Percentiles rank a stretch among this genome's conserved stretches.
phyloP scores from a whole-genome alignment of 768 basidiomycete genomes.

The Kwoniella dejecticola region DNA sequence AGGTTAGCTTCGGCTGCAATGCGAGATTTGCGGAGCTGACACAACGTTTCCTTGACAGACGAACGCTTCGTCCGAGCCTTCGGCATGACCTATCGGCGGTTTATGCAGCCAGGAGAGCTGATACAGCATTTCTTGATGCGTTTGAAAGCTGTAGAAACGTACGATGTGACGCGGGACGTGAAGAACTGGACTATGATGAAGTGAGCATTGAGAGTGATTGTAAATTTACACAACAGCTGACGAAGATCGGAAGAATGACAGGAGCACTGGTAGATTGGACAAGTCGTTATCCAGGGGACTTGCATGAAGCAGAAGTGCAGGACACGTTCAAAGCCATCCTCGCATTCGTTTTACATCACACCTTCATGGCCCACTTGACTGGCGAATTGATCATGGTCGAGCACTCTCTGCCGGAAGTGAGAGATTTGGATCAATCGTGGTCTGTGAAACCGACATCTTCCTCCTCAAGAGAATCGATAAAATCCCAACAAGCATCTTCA shows the following conservation, averaged over 20 bases:
- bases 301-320: slow-evolving; percentile 26
- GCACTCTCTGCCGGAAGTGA: slow-evolving; percentile 23
- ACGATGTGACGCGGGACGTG: slow-evolving; percentile 33
- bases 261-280: slow-evolving; percentile 50
- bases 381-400: slow-evolving; percentile 46
- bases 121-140: slow-evolving; percentile 40
- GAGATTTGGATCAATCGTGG: slow-evolving; percentile 51
- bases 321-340: slow-evolving; percentile 34
- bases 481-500: not conserved
- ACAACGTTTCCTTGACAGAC: slow-evolving; percentile 20
- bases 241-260: slow-evolving; percentile 24
- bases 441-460: slow-evolving; percentile 16
- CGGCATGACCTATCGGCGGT: slow-evolving; percentile 50
- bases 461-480: not conserved
- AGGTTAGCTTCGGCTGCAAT: slow-evolving; percentile 18
- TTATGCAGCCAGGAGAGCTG: slow-evolving; percentile 37
- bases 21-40: not conserved
- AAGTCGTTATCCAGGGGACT: slow-evolving; percentile 49
- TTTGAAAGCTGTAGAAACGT: slow-evolving; percentile 32
- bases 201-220: too few relatives aligned
- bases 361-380: slow-evolving; percentile 46
- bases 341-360: slow-evolving; percentile 27
- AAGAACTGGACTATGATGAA: slow-evolving; percentile 40
- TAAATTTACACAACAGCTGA: too few relatives aligned
- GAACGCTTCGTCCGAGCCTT: slow-evolving; percentile 43